Base-by-base conservation (phyloP, 2,329 filamentous ascomycete genomes). In the Colletotrichum echinochloae region DNA sequence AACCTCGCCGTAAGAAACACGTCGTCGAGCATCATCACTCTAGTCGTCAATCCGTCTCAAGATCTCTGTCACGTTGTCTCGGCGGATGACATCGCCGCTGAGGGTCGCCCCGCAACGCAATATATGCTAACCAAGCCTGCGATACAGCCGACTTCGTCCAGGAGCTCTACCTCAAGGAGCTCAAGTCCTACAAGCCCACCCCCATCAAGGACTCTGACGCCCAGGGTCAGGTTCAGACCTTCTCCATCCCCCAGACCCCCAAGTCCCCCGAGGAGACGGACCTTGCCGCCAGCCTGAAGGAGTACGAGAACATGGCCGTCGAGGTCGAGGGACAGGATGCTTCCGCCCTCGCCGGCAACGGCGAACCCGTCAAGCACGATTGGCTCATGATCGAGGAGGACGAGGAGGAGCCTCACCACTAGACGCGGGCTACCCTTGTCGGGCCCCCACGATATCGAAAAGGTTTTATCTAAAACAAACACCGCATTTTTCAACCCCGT, bases 131-230 rank as follows among this genome's bases (percentile, higher is more conserved):
- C 63, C 44, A 39, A 46, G 23, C 9, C 28, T 61, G 51, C 30
- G 41, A 33, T 61, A 74, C 80, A 98, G 96, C 94, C 90, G 96
- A 99, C 84, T 90, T 97, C 79, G 94, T 99, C 78, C 96, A 98
- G 86, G 95, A 98, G 82, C 90, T 99, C 80, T 99, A 99, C 89
- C 91, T 99, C 77, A 92, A 92, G 83, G 95, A 98, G 85, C 91
- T 99, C 81, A 96, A 95, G 86, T 90, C 90, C 84, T 98, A 97
- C 92, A 98, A 98, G 90, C 86, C 91, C 74, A 87, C 93, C 67
- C 86, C 90, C 76, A 81, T 95, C 85, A 97, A 98, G 88, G 88
- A 94, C 74, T 89, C 90, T 78, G 96, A 98, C 80, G 87, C 95
- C 80, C 92, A 95, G 77, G 95, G 94, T 81, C 92, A 97, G 78